These are phyloP conservation scores for Hymenoscyphus fructigenus DNA, from an alignment of 2,329 filamentous ascomycete species.

Conservation along the genomic window DNA sequence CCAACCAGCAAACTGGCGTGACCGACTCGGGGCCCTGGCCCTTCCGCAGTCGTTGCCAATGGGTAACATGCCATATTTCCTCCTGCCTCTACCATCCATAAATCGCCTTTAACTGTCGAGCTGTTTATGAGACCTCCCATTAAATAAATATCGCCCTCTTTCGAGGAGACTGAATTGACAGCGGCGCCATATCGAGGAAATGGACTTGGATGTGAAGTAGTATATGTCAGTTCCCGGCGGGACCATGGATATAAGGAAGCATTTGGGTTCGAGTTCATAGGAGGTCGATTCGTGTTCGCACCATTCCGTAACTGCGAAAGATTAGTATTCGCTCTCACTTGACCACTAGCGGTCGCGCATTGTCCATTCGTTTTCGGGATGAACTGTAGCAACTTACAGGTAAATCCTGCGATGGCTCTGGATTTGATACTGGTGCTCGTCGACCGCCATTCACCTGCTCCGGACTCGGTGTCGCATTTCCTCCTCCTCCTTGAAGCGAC, in stretches of 20 bases:
- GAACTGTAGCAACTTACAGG: slow-evolving; percentile 37
- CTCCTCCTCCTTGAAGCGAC: slow-evolving; percentile 54
- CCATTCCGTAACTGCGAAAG: slow-evolving; percentile 54
- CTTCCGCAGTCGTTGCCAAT: slow-evolving; percentile 86
- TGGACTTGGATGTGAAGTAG: slow-evolving; percentile 76
- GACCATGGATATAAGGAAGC: slow-evolving; percentile 94
- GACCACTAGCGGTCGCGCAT: background rate
- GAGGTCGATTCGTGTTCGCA: slow-evolving; percentile 34
- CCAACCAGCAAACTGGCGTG: slow-evolving; percentile 93
- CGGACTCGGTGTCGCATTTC: slow-evolving; percentile 34
- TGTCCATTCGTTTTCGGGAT: background rate
- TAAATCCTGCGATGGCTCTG: slow-evolving; percentile 38
- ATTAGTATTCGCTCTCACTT: slow-evolving; percentile 5
- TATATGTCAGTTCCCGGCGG: slow-evolving; percentile 82
- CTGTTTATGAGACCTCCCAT: slow-evolving; percentile 97
- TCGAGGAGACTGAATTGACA: slow-evolving; percentile 87
- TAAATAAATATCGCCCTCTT: slow-evolving; percentile 95
- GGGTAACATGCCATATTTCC: slow-evolving; percentile 88
- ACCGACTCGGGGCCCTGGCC: slow-evolving; percentile 90
- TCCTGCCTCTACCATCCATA: slow-evolving; percentile 96
- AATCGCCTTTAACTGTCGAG: slow-evolving; percentile 90
- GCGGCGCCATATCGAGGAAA: slow-evolving; percentile 97
- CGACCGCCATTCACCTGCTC: slow-evolving; percentile 51
- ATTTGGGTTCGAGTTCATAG: slow-evolving; percentile 55
- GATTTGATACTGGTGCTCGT: slow-evolving; percentile 47